These are phyloP conservation scores for Iberis pinnata DNA, from an alignment of 345 rosid genomes.

Conservation along the genomic window DNA sequence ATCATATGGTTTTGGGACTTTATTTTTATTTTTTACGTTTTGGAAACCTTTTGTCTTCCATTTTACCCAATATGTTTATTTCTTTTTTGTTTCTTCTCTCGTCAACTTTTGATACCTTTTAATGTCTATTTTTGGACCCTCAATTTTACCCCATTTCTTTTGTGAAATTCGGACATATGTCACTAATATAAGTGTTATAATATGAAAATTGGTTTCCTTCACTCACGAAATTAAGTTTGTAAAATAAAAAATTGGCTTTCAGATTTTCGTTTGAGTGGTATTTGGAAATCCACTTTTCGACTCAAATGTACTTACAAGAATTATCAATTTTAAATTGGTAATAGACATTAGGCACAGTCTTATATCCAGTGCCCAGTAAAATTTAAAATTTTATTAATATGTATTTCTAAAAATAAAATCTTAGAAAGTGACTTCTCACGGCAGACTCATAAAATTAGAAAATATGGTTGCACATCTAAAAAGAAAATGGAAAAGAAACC, in stretches of 20 bases:
- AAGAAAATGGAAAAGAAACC: conserved; percentile 22
- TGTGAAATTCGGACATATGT: conserved; percentile 13
- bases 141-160: conserved; percentile 11
- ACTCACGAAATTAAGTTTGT: too few species aligned
- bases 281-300: conserved; percentile 21
- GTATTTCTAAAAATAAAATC: conserved; percentile 9
- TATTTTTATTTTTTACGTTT: conserved; percentile 12
- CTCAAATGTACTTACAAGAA: too few species aligned
- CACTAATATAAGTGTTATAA: conserved; percentile 6
- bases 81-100: conserved; percentile 17
- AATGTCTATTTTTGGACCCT: conserved; percentile 44
- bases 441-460: conserved; percentile 22
- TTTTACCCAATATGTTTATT: conserved; percentile 23
- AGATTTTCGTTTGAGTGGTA: conserved; percentile 43
- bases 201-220: conserved; percentile 1
- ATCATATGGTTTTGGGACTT: conserved; percentile 28
- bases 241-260: neutral
- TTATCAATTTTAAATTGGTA: neutral
- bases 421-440: conserved; percentile 22
- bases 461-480: conserved; percentile 21
- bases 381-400: neutral
- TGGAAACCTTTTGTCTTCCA: conserved; percentile 32
- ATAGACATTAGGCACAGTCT: conserved; percentile 10
- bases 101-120: conserved; percentile 28
- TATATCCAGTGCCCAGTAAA: conserved; percentile 7